Evolutionary conservation across 2,329 filamentous ascomycete genomes (phyloP).

Genomic region (Ophiocordyceps camponoti-floridani): DNA sequence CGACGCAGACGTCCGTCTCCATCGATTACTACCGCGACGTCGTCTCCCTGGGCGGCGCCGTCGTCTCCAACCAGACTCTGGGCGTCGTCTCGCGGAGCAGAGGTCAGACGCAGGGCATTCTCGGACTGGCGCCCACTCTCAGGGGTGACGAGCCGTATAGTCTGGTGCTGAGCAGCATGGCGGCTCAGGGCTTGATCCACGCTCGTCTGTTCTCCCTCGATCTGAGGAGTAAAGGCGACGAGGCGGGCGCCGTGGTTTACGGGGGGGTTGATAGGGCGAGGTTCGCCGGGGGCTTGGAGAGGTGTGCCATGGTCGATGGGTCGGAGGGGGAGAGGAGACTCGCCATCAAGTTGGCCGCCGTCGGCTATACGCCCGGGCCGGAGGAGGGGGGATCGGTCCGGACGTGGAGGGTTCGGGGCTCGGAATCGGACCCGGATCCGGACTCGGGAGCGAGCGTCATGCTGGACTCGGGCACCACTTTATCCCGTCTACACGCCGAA

Average conservation of each 20-base stretch:
- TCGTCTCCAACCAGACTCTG: constrained; percentile 27
- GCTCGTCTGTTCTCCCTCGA: constrained; percentile 33
- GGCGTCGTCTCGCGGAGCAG: constrained; percentile 25
- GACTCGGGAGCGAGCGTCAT: constrained; percentile 21
- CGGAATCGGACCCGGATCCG: too few species aligned
- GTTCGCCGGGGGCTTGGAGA: constrained; percentile 26
- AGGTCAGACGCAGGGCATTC: constrained; percentile 31
- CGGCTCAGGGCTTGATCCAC: constrained; percentile 25
- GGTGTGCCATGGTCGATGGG: constrained; percentile 22
- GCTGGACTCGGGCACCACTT: constrained; percentile 34
- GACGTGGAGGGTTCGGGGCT: constrained; percentile 8
- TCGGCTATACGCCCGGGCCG: constrained; percentile 13
- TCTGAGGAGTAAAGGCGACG: constrained; percentile 22
- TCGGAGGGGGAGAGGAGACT: constrained; percentile 17
- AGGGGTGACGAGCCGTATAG: constrained; percentile 25
- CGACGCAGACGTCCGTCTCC: constrained; percentile 17
- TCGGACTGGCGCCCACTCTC: constrained; percentile 28
- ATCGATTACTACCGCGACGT: constrained; percentile 28
- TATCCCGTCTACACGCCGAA: constrained; percentile 24
- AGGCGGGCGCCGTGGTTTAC: constrained; percentile 31
- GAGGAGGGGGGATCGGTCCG: constrained; percentile 2
- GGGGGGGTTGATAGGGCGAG: constrained; percentile 34
- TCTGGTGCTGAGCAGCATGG: constrained; percentile 32
- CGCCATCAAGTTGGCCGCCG: constrained; percentile 12
- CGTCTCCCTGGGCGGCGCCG: constrained; percentile 23